These are phyloP conservation scores for Cicer arietinum DNA, from an alignment of 306 rosid genomes.

Conservation along the genomic window DNA sequence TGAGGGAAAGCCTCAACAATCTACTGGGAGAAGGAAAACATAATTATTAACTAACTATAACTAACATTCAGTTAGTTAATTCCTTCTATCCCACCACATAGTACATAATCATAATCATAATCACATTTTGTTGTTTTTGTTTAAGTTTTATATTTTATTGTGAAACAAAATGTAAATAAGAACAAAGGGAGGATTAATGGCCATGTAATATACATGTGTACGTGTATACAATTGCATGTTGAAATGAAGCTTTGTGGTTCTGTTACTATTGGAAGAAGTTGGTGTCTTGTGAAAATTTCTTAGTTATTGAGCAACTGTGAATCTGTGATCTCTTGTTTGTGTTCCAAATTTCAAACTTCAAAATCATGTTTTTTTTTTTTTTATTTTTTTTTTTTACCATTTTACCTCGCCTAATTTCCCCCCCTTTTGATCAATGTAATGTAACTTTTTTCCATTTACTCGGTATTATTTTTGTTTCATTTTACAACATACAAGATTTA, in stretches of 20 bases:
- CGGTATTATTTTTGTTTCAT: neutral
- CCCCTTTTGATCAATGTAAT: neutral
- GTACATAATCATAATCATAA: constrained; percentile 37
- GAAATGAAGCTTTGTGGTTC: constrained; percentile 11
- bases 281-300: neutral
- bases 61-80: too few species aligned
- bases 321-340: neutral
- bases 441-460: neutral
- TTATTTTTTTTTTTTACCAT: neutral
- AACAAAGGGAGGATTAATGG: neutral
- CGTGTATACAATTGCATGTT: neutral
- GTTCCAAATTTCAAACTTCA: neutral
- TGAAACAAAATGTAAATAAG: neutral
- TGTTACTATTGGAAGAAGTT: constrained; percentile 3
- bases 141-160: neutral
- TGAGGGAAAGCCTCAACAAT: constrained; percentile 65
- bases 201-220: neutral
- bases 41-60: neutral
- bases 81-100: neutral
- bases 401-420: neutral
- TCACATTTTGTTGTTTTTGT: neutral
- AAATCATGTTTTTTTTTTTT: neutral
- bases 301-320: neutral
- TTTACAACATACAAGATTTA: neutral
- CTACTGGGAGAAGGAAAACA: constrained; percentile 59